Percentiles rank a stretch among this genome's conserved stretches.
Evolutionary conservation across 495 filamentous ascomycete genomes (phyloP).

Genomic region (Neohortaea acidophila): DNA sequence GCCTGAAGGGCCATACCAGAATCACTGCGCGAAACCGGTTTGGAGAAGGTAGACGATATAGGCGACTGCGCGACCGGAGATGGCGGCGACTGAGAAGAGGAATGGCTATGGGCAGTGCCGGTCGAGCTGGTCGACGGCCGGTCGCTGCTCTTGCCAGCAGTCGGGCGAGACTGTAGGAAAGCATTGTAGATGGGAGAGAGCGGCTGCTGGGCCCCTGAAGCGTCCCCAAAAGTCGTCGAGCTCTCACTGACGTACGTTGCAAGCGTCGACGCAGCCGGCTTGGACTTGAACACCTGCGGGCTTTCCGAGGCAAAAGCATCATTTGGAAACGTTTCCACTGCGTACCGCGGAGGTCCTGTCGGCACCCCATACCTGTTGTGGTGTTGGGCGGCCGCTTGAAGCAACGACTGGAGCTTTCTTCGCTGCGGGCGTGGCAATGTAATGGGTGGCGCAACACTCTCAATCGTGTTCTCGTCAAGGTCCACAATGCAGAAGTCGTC

Average conservation of each 20-base stretch:
- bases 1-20: slow-evolving; percentile 75
- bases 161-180: slow-evolving; percentile 63
- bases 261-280: slow-evolving; percentile 52
- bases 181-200: slow-evolving; percentile 68
- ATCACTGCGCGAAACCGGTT: slow-evolving; percentile 70
- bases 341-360: slow-evolving; percentile 81
- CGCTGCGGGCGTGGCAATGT: slow-evolving; percentile 77
- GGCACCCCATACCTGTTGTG: slow-evolving; percentile 75
- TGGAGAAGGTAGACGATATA: slow-evolving; percentile 63
- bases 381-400: slow-evolving; percentile 83
- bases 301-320: slow-evolving; percentile 83
- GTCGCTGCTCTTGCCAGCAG: slow-evolving; percentile 45
- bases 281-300: slow-evolving; percentile 56
- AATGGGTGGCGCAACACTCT: slow-evolving; percentile 56
- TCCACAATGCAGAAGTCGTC: slow-evolving; percentile 94
- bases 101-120: slow-evolving; percentile 34
- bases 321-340: slow-evolving; percentile 77
- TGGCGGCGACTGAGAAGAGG: slow-evolving; percentile 45
- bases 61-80: slow-evolving; percentile 63
- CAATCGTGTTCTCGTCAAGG: slow-evolving; percentile 76
- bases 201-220: slow-evolving; percentile 24
- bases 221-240: slow-evolving; percentile 67
- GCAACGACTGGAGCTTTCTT: slow-evolving; percentile 70
- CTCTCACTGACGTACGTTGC: slow-evolving; percentile 76
- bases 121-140: slow-evolving; percentile 65